Percentiles rank a stretch among this genome's conserved stretches.
Conservation (phyloP, 805 yeast genomes). For the Hanseniaspora hatyaiensis region DNA sequence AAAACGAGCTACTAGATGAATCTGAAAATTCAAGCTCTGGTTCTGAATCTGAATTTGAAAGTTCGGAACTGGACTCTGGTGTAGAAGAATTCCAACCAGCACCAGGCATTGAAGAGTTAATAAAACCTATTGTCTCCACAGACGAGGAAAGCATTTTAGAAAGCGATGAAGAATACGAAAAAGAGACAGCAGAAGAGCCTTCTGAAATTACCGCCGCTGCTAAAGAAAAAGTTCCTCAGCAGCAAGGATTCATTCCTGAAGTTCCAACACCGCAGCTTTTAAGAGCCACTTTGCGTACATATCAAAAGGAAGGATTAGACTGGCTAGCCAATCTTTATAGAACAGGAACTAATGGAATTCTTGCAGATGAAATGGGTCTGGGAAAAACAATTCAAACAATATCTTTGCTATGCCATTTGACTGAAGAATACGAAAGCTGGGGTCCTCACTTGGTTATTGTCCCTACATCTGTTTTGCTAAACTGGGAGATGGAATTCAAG, state of each 20-base stretch:
- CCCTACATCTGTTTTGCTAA: conserved; percentile 92
- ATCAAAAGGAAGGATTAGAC: conserved; percentile 91
- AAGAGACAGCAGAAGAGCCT: conserved; percentile 7
- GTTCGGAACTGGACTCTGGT: no score
- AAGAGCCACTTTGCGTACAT: conserved; percentile 73
- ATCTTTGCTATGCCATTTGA: conserved; percentile 70
- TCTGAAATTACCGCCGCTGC: conserved; percentile 18
- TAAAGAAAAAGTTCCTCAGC: conserved; percentile 28
- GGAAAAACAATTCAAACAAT: conserved; percentile 97
- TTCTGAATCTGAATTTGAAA: conserved; percentile 8
- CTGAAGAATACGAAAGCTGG: conserved; percentile 90
- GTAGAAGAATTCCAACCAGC: conserved; percentile 7
- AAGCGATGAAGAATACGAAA: conserved; percentile 19
- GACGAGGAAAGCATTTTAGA: conserved; percentile 20
- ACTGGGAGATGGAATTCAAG: conserved; percentile 99
- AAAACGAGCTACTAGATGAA: conserved; percentile 8
- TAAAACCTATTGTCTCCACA: conserved; percentile 22
- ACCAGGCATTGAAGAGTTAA: neutral
- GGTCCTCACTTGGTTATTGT: conserved; percentile 96
- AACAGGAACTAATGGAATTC: conserved; percentile 85
- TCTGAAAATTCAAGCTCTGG: neutral
- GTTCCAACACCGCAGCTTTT: conserved; percentile 64
- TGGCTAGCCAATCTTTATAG: conserved; percentile 93
- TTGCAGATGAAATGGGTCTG: conserved; percentile 98
- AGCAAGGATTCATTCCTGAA: conserved; percentile 29